A percentile compares a stretch with the other conserved stretches of the same genome.
These are phyloP conservation scores for Ogataea nakhonphanomensis DNA, from an alignment of 805 yeast genomes.

Conservation along the genomic window DNA sequence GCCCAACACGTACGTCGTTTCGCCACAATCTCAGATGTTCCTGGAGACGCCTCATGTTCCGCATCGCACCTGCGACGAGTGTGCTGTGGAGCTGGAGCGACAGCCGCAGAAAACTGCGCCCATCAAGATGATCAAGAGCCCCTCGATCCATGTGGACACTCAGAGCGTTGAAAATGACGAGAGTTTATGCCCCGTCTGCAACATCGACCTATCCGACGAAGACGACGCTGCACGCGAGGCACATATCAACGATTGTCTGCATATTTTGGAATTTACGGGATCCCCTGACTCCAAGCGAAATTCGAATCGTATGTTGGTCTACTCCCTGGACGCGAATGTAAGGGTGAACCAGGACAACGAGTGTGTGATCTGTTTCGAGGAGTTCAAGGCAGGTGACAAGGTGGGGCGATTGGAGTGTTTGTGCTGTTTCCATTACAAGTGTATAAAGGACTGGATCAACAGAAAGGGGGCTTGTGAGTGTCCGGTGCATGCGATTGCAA, in stretches of 20 bases:
- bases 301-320: conserved; percentile 83
- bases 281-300: conserved; percentile 53
- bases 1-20: conserved; percentile 56
- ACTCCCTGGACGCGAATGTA: conserved; percentile 46
- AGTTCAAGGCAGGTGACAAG: conserved; percentile 76
- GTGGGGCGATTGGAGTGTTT: conserved; percentile 92
- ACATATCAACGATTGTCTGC: conserved; percentile 72
- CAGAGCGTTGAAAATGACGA: conserved; percentile 26
- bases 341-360: conserved; percentile 51
- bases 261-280: conserved; percentile 58
- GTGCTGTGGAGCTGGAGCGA: conserved; percentile 55
- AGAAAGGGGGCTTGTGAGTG: conserved; percentile 83
- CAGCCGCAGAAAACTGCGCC: conserved; percentile 35
- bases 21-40: conserved; percentile 47
- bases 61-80: conserved; percentile 73
- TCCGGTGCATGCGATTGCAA: conserved; percentile 65
- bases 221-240: conserved; percentile 44
- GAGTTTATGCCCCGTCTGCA: conserved; percentile 45
- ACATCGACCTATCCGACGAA: conserved; percentile 21
- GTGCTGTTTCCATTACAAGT: conserved; percentile 88
- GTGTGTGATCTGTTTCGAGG: conserved; percentile 93
- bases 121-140: conserved; percentile 15
- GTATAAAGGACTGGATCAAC: conserved; percentile 89
- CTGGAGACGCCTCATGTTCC: conserved; percentile 50
- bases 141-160: conserved; percentile 17